Base-by-base conservation (phyloP, 495 filamentous ascomycete species). In the Rostrohypoxylon terebratum region DNA sequence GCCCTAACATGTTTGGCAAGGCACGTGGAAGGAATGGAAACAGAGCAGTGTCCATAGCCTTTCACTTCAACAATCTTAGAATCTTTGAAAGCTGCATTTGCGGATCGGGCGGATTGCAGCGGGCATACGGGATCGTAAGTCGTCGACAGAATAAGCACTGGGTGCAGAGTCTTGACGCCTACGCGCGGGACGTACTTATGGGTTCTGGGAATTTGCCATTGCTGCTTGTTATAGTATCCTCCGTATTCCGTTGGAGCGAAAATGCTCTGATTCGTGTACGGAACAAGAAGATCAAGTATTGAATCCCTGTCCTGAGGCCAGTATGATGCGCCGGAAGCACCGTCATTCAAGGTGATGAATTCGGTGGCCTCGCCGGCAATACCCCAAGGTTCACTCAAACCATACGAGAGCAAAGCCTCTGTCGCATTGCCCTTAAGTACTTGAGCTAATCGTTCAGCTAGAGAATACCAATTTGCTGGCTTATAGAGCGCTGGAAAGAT, bases 61-160 rank as follows among this genome's bases (percentile, higher is more conserved):
- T 79, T 67, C 13, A 84, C 72, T 66, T 84, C 81, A 20, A 86
- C 76, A 14, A 86, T 62, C 36, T 70, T 68, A 11, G 81, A 81
- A 0, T 71, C 82, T 16, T 75, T 74, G 53, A 83, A 86, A 4
- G 78, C 79, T 13, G 77, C 72, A 28, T 77, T 76, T 0, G 83
- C 83, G 16, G 77, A 76, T 2, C 72, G 66, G 0, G 83, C 83
- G 5, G 82, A 81, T 0, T 81, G 47, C n/a, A 84, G 68, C 7
- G 82, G 82, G 33, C 79, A 82, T 0, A 86, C 77, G 4, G 83
- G 81, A 66, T 84, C 84, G 42, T 80, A 82, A 0, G 81, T 81
- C 3, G 82, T 83, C 34, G 81, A 79, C 2, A 85, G 65, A 14
- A 84, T 74, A 23, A 84, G 70, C 18, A 84, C 60, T 28, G 82